These are phyloP conservation scores for Apostasia shenzhenica DNA, from an alignment of 106 monocot genomes.

Conservation along the genomic window DNA sequence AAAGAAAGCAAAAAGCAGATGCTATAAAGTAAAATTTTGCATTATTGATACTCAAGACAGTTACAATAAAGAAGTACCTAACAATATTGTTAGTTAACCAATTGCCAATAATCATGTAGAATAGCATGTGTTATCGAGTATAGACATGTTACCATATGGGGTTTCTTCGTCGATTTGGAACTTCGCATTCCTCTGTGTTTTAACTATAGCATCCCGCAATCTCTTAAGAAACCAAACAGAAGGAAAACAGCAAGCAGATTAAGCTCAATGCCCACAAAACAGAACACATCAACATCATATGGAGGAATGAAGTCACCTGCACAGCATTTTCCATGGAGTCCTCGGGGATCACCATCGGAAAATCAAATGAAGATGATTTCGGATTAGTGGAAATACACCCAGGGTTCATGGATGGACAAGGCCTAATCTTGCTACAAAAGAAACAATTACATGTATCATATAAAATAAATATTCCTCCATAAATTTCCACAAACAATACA, in stretches of 20 bases:
- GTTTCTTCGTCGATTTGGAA: constrained; percentile 61
- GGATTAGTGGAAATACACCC: constrained; percentile 83
- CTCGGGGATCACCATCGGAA: constrained; percentile 56
- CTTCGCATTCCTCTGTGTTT: constrained; percentile 69
- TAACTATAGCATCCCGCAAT: constrained; percentile 54
- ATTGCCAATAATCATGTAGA: too few species aligned
- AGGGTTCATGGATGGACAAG: constrained; percentile 83
- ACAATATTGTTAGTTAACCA: too few species aligned
- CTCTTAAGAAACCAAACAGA: constrained; percentile 19
- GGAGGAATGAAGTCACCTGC: constrained; percentile 27
- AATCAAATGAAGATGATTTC: constrained; percentile 74
- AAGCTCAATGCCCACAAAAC: background rate
- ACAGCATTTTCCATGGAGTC: constrained; percentile 32
- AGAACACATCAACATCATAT: background rate
- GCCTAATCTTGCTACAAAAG: constrained; percentile 68
- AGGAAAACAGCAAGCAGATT: background rate
- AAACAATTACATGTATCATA: background rate
- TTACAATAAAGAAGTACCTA: too few species aligned
- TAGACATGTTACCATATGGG: constrained; percentile 40
- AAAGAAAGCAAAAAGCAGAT: too few species aligned
- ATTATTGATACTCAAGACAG: too few species aligned
- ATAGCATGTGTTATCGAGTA: too few species aligned
- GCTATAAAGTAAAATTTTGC: too few species aligned
- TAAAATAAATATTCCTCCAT: background rate
- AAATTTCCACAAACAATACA: background rate